Conservation (phyloP, 805 yeast species). For the Yarrowia hollandica region DNA sequence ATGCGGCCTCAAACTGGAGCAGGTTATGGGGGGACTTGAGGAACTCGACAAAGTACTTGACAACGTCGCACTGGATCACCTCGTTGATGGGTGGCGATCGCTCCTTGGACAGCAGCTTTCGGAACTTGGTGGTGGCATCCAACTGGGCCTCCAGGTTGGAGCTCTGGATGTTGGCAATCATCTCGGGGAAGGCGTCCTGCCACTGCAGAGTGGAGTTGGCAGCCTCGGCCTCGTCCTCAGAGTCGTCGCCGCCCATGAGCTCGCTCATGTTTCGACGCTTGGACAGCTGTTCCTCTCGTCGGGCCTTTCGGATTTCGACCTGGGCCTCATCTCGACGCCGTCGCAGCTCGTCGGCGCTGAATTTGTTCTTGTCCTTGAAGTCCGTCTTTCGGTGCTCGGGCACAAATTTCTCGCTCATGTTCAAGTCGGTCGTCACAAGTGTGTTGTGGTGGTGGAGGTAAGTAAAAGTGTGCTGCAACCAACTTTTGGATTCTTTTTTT, state of each 20-base stretch:
- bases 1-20: conserved; percentile 95
- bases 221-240: conserved; percentile 51
- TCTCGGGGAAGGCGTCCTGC: conserved; percentile 67
- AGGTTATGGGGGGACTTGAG: conserved; percentile 75
- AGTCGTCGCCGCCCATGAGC: conserved; percentile 42
- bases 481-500: conserved; percentile 21
- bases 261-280: conserved; percentile 81
- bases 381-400: conserved; percentile 98
- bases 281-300: conserved; percentile 90
- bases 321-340: conserved; percentile 97
- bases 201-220: conserved; percentile 53
- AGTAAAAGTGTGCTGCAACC: conserved; percentile 11
- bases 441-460: conserved; percentile 17
- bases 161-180: conserved; percentile 79
- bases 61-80: conserved; percentile 91
- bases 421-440: conserved; percentile 5
- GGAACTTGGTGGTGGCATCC: conserved; percentile 86
- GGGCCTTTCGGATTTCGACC: conserved; percentile 93
- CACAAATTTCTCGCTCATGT: conserved; percentile 51
- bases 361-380: conserved; percentile 91
- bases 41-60: conserved; percentile 84
- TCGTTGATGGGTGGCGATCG: conserved; percentile 94
- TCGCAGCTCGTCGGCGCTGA: conserved; percentile 92
- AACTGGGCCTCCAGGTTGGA: conserved; percentile 76
- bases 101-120: conserved; percentile 91